These are phyloP conservation scores for Kluyveromyces sp. DNA, from an alignment of 1,139 yeast genomes.

Conservation along the genomic window DNA sequence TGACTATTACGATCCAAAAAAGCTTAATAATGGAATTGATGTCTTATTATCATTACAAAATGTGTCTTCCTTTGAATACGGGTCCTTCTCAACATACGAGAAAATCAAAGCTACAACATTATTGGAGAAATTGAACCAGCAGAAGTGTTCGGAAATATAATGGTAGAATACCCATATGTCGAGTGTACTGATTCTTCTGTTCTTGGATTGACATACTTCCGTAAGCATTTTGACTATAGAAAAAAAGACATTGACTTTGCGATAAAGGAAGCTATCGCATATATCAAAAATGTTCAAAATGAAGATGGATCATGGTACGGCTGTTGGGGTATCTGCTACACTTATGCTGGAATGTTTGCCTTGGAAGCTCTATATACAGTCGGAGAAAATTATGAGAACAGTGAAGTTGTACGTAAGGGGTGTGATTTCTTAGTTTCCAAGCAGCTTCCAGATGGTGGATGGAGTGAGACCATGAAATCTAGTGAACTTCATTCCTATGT, in stretches of 20 bases:
- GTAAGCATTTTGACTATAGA: conserved; percentile 56
- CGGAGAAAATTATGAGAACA: conserved; percentile 54
- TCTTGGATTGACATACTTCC: conserved; percentile 76
- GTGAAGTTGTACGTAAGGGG: conserved; percentile 57
- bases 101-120: conserved; percentile 73
- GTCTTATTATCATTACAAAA: conserved; percentile 65
- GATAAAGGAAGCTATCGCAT: conserved; percentile 64
- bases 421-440: conserved; percentile 76
- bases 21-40: conserved; percentile 65
- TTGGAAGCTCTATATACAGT: conserved; percentile 78
- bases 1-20: conserved; percentile 43
- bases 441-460: conserved; percentile 87
- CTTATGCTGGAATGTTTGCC: conserved; percentile 98
- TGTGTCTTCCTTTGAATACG: conserved; percentile 70
- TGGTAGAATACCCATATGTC: conserved; percentile 97
- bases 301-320: conserved; percentile 97
- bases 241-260: conserved; percentile 56
- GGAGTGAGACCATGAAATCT: conserved; percentile 86
- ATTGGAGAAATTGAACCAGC: conserved; percentile 78
- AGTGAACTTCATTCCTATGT: conserved; percentile 76
- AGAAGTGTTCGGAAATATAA: conserved; percentile 93
- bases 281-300: conserved; percentile 60
- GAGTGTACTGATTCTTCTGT: conserved; percentile 97
- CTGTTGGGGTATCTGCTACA: conserved; percentile 94
- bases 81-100: conserved; percentile 92